phyloP scores from a whole-genome alignment of 2,329 filamentous ascomycete genomes.

The Alternaria ethzedia region DNA sequence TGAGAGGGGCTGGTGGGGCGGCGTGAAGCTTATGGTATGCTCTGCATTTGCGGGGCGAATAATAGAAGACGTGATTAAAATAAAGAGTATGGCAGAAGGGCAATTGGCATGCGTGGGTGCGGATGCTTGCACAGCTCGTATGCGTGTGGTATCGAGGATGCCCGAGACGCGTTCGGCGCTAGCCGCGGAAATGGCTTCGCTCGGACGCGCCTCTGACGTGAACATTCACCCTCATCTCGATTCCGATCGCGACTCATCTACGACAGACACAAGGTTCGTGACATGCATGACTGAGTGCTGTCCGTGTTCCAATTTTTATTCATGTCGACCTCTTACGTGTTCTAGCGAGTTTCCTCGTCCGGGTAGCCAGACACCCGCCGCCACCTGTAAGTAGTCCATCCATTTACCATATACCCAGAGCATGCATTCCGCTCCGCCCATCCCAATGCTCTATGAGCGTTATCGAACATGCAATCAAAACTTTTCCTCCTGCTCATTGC shows the following conservation, averaged over 20 bases:
- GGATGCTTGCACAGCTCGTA: slow-evolving; percentile 32
- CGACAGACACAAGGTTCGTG: no score
- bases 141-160: slow-evolving; percentile 20
- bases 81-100: slow-evolving; percentile 17
- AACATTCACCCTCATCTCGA: slow-evolving; percentile 21
- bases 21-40: slow-evolving; percentile 26
- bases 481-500: no score
- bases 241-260: slow-evolving; percentile 7
- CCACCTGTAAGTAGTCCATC: no score
- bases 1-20: slow-evolving; percentile 17
- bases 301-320: no score
- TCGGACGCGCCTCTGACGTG: slow-evolving; percentile 26
- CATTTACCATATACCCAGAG: no score
- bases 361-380: no score
- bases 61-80: slow-evolving; percentile 22
- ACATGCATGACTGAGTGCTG: no score
- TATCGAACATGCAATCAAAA: no score
- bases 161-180: slow-evolving; percentile 32
- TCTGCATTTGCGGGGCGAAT: slow-evolving; percentile 16
- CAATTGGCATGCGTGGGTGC: slow-evolving; percentile 31
- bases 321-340: no score
- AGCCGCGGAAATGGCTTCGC: slow-evolving; percentile 18
- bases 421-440: no score
- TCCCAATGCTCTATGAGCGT: no score
- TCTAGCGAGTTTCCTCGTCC: no score